Evolutionary conservation across 352 stramenopile genomes (phyloP).

Genomic region (Pythium sukuiense): DNA sequence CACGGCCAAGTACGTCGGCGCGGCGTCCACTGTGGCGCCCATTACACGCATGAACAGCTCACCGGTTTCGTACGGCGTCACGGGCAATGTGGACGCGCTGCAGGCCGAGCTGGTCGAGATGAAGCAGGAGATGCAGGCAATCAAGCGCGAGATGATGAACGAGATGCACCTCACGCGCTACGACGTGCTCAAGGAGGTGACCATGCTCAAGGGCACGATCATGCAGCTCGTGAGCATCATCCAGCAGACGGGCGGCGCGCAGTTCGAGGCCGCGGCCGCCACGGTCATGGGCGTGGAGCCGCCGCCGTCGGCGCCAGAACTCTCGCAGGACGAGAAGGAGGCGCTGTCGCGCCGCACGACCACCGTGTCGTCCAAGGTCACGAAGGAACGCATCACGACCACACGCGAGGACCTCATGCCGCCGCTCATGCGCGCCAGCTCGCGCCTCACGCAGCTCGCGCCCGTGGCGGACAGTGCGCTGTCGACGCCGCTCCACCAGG

Average conservation of each 20-base stretch:
- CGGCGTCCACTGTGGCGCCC: constrained; percentile 31
- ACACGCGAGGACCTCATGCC: constrained; percentile 36
- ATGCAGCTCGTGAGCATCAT: constrained; percentile 49
- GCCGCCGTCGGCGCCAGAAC: constrained; percentile 22
- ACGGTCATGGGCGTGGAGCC: constrained; percentile 17
- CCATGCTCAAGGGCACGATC: constrained; percentile 79
- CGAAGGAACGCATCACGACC: constrained; percentile 48
- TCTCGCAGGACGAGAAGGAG: constrained; percentile 45
- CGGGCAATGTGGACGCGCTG: constrained; percentile 24
- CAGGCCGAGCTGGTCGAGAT: constrained; percentile 58
- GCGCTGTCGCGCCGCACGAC: constrained; percentile 48
- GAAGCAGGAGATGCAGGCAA: constrained; percentile 62
- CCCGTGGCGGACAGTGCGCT: constrained; percentile 68
- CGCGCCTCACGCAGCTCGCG: constrained; percentile 58
- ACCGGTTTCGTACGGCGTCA: neutral
- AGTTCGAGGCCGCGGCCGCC: constrained; percentile 19
- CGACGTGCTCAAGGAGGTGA: constrained; percentile 84
- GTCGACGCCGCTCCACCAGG: constrained; percentile 56
- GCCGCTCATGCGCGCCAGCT: constrained; percentile 32
- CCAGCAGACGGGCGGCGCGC: constrained; percentile 26
- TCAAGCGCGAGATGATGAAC: constrained; percentile 82
- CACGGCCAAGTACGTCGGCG: constrained; percentile 32
- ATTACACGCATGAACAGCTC: neutral
- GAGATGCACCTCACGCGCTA: constrained; percentile 82
- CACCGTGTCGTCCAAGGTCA: constrained; percentile 49